Evolutionary conservation across 768 basidiomycete species (phyloP), one percentile per base, ranked within the genome.

Genomic region (Chalciporus piperatus): DNA sequence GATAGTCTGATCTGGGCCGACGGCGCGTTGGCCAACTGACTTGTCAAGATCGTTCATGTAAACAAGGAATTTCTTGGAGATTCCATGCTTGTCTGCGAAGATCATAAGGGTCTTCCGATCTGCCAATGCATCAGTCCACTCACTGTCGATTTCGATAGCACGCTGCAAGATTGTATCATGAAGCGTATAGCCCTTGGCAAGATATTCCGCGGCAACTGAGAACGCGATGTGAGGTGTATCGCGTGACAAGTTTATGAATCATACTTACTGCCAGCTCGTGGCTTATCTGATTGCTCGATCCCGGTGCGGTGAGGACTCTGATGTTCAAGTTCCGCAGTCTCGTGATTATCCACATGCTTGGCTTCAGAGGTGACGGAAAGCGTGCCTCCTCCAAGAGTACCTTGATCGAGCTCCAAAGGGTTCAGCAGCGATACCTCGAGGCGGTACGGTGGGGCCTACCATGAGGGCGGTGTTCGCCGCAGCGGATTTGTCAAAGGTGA

Each of bases 201-300:
- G 81, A 69, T 95, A 92, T 68, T 98, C 96, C 25, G 96, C 95
- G 23, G 89, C 88, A 62, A 97, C 92, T 83, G 64, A 54, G 51
- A 38, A 4, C 14, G 32, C 22, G 37, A 17, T 61, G 17, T 50
- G 33, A 51, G 32, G 17, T 22, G 45, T 28, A 3, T 32, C 9
- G 13, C 28, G 48, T 27, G 27, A 12, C 20, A 11, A 39, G 14
- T 14, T 16, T 19, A 12, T 13, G 13, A 33, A 17, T 1, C 16
- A 1, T 6, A 71, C 84, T 60, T 59, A 89, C 88, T 91, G 41
- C 84, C 90, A 16, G 89, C 88, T 27, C 89, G 75, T 2, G 96
- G 96, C 74, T 99, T 99, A 70, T 96, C 93, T 35, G 84, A 79
- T 72, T 97, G 94, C 14, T 88, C 83, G 61, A 89, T 75, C 71